Base-by-base conservation (phyloP, 2,329 filamentous ascomycete species). In the Ascochyta pisi region DNA sequence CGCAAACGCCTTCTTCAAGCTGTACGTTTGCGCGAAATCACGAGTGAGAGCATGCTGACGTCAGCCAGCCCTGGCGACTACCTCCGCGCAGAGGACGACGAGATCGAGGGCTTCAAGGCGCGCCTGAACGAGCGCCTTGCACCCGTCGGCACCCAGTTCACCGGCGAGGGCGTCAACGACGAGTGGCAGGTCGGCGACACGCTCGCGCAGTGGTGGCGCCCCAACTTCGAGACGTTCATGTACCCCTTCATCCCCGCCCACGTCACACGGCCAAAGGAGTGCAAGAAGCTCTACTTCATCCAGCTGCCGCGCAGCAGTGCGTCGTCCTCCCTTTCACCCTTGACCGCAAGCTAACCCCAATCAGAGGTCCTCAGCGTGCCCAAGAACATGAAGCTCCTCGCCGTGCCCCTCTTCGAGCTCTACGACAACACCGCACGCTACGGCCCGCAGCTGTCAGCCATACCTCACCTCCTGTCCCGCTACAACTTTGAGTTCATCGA, bases 151-250 rank as follows among this genome's bases (percentile, higher is more conserved):
- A 88, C 89, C 44, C 87, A 89, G 61, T 88, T 89, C 68, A 83
- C 91, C 24, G 90, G 92, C 58, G 90, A 96, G 76, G 91, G 90
- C 45, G 91, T 95, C 67, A 93, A 94, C 74, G 90, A 91, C 62
- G 92, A 96, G 73, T 99, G 95, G 95, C 85, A 96, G 75, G 87
- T 99, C 66, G 92, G 91, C 67, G 95, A 98, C 75, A 96, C 93
- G 44, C 83, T 99, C 53, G 94, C 95, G 50, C 93, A 97, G 79
- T 99, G 95, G 95, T 99, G 94, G 92, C 85, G 95, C 54, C 95
- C 95, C 50, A 99, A 98, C 81, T 97, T 98, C 75, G 95, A 99
- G 82, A 98, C 95, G 2, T 98, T 98, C 83, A 97, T 99, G 92
- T 99, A 99, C 76, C 95, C 95, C 0, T 99, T 97, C 77, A 89